Percentiles rank a stretch among this genome's conserved stretches.
Conservation (phyloP, 2,329 filamentous ascomycete genomes). For the Beauveria bassiana region DNA sequence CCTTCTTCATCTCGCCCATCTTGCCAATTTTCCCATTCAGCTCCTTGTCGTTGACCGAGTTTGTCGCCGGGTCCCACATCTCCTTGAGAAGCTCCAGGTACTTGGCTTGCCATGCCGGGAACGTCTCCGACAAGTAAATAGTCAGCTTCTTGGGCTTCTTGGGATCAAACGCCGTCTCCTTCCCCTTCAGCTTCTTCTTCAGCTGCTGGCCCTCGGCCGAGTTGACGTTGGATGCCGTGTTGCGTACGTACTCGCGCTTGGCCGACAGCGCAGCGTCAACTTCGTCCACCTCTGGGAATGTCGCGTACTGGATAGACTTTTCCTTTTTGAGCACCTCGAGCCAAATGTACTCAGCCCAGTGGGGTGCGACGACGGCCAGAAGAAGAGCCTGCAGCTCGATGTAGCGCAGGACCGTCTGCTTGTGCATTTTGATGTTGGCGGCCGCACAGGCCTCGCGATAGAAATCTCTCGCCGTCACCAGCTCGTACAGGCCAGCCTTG, state of each 20-base stretch:
- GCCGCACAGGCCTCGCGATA: slow-evolving; percentile 78
- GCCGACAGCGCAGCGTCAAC: slow-evolving; percentile 59
- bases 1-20: slow-evolving; percentile 88
- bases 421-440: slow-evolving; percentile 79
- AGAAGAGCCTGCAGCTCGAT: slow-evolving; percentile 81
- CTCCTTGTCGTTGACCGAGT: slow-evolving; percentile 69
- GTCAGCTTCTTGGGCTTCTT: slow-evolving; percentile 87
- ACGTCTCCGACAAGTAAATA: slow-evolving; percentile 72
- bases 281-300: slow-evolving; percentile 61
- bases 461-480: slow-evolving; percentile 79
- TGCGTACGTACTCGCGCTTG: slow-evolving; percentile 73
- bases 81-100: slow-evolving; percentile 74
- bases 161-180: slow-evolving; percentile 75
- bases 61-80: slow-evolving; percentile 53
- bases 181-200: slow-evolving; percentile 92
- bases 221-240: slow-evolving; percentile 65
- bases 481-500: slow-evolving; percentile 82
- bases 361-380: slow-evolving; percentile 76
- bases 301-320: slow-evolving; percentile 69
- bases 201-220: slow-evolving; percentile 74
- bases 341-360: slow-evolving; percentile 95
- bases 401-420: slow-evolving; percentile 69
- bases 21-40: slow-evolving; percentile 73
- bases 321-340: slow-evolving; percentile 77
- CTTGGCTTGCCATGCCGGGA: slow-evolving; percentile 86